Percentiles rank a stretch among this genome's conserved stretches.
phyloP scores from a whole-genome alignment of 805 yeast species.

The Huiozyma naganishii region DNA sequence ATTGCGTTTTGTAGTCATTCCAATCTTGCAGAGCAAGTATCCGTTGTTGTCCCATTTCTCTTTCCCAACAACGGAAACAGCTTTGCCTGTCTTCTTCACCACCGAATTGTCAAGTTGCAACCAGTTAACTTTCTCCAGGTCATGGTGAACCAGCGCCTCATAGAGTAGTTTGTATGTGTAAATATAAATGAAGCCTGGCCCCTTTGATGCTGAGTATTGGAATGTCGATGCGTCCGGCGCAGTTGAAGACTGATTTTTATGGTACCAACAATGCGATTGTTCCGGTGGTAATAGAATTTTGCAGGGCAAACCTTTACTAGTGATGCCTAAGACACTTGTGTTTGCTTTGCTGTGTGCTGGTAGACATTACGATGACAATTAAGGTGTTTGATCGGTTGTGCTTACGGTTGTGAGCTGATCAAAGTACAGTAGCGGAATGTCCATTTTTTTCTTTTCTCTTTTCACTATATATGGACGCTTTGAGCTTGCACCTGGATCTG shows the following conservation, averaged over 20 bases:
- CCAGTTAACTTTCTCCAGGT: constrained; percentile 8
- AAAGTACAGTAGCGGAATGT: too few species aligned
- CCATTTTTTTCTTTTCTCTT: too few species aligned
- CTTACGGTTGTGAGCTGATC: too few species aligned
- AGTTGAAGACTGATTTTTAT: not conserved
- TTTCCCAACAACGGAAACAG: not conserved
- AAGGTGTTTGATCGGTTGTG: too few species aligned
- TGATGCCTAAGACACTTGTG: constrained; percentile 19
- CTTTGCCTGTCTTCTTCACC: constrained; percentile 1
- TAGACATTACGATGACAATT: too few species aligned
- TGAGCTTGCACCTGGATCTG: too few species aligned
- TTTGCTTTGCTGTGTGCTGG: too few species aligned
- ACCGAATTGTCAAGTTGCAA: constrained; percentile 16
- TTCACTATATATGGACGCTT: too few species aligned
- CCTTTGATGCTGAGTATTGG: not conserved
- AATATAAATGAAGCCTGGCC: constrained; percentile 19
- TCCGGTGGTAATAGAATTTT: constrained; percentile 4
- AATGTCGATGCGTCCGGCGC: not conserved
- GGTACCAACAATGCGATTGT: not conserved
- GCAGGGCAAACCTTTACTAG: constrained; percentile 15
- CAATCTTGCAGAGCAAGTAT: constrained; percentile 22
- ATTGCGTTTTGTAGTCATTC: constrained; percentile 20
- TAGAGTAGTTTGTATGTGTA: constrained; percentile 18
- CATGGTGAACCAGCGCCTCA: constrained; percentile 6
- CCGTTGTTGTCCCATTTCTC: constrained; percentile 12